These are phyloP conservation scores for Gelatoporia subvermispora DNA, from an alignment of 768 basidiomycete genomes.

Conservation along the genomic window DNA sequence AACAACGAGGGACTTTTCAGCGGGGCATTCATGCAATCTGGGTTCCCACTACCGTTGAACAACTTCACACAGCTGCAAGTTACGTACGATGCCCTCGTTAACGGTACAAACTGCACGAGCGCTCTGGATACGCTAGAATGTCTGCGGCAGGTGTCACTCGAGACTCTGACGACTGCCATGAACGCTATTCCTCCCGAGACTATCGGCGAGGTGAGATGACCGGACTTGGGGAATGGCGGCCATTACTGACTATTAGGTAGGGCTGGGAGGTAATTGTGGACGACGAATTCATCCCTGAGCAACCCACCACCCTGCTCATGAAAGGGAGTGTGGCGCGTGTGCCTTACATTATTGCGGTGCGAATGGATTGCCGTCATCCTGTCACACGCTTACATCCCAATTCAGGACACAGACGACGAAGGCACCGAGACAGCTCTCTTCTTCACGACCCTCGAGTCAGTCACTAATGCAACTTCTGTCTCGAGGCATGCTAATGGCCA, in stretches of 20 bases:
- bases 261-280: constrained; percentile 10
- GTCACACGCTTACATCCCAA: not conserved
- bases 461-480: not conserved
- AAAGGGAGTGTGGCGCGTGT: constrained; percentile 16
- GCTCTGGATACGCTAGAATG: constrained; percentile 35
- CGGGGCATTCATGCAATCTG: constrained; percentile 34
- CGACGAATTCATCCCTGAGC: constrained; percentile 17
- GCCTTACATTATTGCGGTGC: constrained; percentile 14
- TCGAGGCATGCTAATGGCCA: not conserved
- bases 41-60: constrained; percentile 7
- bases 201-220: constrained; percentile 18
- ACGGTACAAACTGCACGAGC: constrained; percentile 29
- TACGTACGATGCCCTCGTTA: constrained; percentile 37
- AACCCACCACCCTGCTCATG: constrained; percentile 13
- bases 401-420: constrained; percentile 17
- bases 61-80: constrained; percentile 23
- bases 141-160: constrained; percentile 33
- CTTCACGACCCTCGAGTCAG: no score
- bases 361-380: not conserved
- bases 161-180: constrained; percentile 25
- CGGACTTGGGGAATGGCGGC: not conserved
- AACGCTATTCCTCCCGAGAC: constrained; percentile 27
- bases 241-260: no score
- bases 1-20: constrained; percentile 19
- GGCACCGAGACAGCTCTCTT: constrained; percentile 13